Evolutionary conservation across 1,284 basidiomycete genomes (phyloP), one percentile per base, ranked within the genome.

Genomic region (Austropuccinia psidii): DNA sequence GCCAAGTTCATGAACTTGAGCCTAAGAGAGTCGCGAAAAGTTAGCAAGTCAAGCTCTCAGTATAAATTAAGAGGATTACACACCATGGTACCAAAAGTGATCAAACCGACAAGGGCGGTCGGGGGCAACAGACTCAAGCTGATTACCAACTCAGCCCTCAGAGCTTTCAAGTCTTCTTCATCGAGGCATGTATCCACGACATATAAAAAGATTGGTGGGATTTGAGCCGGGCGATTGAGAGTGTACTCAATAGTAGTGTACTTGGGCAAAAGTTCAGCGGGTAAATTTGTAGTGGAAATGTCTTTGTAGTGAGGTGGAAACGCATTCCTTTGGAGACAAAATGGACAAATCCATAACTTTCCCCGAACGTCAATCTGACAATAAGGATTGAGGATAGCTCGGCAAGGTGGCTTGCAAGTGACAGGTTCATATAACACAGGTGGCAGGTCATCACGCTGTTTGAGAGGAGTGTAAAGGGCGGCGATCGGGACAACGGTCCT

Each of bases 211-310:
- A 98, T 87, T 74, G 96, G 95, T 0, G 94, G 94, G 68, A 96
- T 89, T 78, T 89, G 91, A 11, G 89, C 91, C 13, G 92, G 90
- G 70, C 95, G 88, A 50, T 90, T 87, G 64, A 98, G 89, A 11
- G 94, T 98, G 84, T 98, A 98, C 83, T 98, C 95, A 83, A 98
- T 97, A 19, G 95, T 98, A 57, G 95, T 98, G 85, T 98, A 98
- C 83, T 97, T 96, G 79, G 95, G 94, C 54, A 97, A 82, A 33
- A 98, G 86, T 82, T 98, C 95, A 24, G 93, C 90, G 55, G 95
- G 95, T 29, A 98, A 86, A 82, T 98, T 98, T 76, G 91, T 95
- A 83, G 90, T 91, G 75, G 93, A 93, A 78, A 98, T 96, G 82
- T 98, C 95, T 83, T 97, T 96, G 86, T 98, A 98, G 82, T 98